Evolutionary conservation across 106 monocot genomes (phyloP), one percentile per base, ranked within the genome.

Genomic region (Acorus gramineus): DNA sequence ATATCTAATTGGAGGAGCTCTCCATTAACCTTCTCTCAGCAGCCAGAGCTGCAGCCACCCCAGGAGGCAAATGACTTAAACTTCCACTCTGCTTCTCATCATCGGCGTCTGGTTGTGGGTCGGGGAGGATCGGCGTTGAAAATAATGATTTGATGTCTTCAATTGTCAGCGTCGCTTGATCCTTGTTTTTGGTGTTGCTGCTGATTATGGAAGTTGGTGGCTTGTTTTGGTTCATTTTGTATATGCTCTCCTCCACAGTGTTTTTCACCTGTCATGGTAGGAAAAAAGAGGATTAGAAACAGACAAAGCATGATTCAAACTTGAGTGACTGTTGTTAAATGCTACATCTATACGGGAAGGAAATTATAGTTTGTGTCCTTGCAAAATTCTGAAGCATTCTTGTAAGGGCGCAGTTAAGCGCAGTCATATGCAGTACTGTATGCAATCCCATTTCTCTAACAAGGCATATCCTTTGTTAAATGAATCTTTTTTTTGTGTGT

Each of bases 221-320:
- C 67, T 85, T 87, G 42, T 67, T 79, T 69, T 67, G 68, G 65
- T 87, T 96, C 55, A 96, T 70, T 51, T 81, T 88, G 65, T 83
- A 83, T 7, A 96, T 88, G 79, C 87, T 85, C 79, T 96, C 96
- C 61, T 96, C 96, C 52, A 96, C 87, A 13, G 85, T 87, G 71
- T 73, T 83, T 69, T 77, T 87, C 43, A 96, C 80, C 96, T 96
- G 75, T 61, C 7, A 46, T 14, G 44, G 66, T 28, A 53, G 49
- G 74, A 60, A 14, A 69, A 7, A 56, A 28, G 0, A 47, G 52
- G 44, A 7, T 49, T 44, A 43, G 28, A 67, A 44, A 14, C 46
- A 68, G 4, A 55, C 12, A 8, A 63, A 28, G 10, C 44, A 11
- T 28, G 28, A 28, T 28, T 28, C 28, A 28, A 28, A 28, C 28